Conservation (phyloP, 2,329 filamentous ascomycete species). For the Fusarium coffeatum region DNA sequence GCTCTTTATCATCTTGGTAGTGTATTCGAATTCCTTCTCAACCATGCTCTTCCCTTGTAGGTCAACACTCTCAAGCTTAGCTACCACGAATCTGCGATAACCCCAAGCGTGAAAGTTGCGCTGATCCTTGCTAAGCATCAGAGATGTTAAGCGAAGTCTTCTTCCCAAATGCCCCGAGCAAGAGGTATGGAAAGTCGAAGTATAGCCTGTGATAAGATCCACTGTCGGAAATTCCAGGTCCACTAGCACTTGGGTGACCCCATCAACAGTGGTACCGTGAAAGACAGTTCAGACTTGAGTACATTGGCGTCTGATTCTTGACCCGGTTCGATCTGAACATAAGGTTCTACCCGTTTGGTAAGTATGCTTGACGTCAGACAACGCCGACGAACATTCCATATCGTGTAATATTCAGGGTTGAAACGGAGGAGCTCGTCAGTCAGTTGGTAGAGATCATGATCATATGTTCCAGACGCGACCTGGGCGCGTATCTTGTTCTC, state of each 20-base stretch:
- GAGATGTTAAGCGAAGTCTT: background rate
- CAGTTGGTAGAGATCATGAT: background rate
- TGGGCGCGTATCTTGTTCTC: background rate
- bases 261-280: background rate
- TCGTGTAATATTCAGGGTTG: background rate
- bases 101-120: background rate
- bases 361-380: accelerated
- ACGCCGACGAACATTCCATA: background rate
- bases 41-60: background rate
- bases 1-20: background rate
- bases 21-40: background rate
- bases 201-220: background rate
- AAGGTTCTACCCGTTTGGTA: accelerated
- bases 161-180: background rate
- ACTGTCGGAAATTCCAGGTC: background rate
- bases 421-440: background rate
- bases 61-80: background rate
- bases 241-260: background rate
- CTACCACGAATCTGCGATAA: background rate
- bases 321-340: accelerated
- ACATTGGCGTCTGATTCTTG: background rate
- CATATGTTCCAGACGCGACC: background rate
- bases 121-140: background rate
- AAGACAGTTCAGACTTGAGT: background rate
- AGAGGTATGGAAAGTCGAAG: background rate